Conservation (phyloP, 192 early-diverging fungal species). For the Coemansia sp. region DNA sequence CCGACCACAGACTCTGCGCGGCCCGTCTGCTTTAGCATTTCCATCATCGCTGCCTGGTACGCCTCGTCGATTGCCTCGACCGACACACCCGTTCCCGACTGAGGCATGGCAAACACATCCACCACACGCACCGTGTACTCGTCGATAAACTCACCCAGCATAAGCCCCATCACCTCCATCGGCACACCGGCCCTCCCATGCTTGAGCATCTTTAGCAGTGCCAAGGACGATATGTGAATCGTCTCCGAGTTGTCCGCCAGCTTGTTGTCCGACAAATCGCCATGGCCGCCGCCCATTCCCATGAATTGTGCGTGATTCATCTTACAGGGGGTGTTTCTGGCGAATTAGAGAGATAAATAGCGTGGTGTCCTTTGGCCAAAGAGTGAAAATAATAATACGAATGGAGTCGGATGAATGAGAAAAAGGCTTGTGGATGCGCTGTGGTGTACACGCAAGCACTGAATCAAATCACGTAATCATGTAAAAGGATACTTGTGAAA, state of each 20-base stretch:
- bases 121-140: conserved; percentile 99
- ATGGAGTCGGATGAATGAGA: no score
- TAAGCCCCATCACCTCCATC: conserved; percentile 99
- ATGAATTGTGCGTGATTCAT: conserved; percentile 47
- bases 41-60: conserved; percentile 99
- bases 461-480: neutral
- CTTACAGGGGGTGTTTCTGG: neutral
- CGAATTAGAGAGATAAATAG: no score
- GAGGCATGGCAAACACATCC: conserved; percentile 99
- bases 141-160: conserved; percentile 99
- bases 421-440: no score
- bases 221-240: conserved; percentile 98
- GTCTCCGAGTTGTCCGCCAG: conserved; percentile 91
- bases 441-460: no score
- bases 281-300: conserved; percentile 40
- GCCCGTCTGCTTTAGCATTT: conserved; percentile 99
- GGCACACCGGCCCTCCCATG: conserved; percentile 95
- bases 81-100: conserved; percentile 97
- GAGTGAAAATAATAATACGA: neutral
- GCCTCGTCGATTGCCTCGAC: conserved; percentile 99
- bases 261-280: conserved; percentile 37
- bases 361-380: no score
- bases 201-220: conserved; percentile 94
- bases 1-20: conserved; percentile 98
- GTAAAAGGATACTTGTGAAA: neutral